Conservation (phyloP, 2,329 filamentous ascomycete species). For the Pseudogymnoascus sp. region DNA sequence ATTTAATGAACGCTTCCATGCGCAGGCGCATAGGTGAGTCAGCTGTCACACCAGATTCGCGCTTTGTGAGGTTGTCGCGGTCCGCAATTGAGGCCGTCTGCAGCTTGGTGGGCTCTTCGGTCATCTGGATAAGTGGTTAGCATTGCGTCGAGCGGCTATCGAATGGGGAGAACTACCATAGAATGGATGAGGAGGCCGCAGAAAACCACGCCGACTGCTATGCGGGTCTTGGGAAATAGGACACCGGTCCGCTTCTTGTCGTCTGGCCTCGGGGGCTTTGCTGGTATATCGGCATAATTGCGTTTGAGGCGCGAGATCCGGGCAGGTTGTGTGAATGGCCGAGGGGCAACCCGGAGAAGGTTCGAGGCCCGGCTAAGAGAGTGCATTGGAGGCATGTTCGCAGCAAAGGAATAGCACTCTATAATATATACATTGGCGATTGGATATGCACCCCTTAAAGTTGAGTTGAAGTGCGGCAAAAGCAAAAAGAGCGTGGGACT, state of each 20-base stretch:
- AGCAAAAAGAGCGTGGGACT: not conserved
- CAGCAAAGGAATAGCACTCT: not conserved
- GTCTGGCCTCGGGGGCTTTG: constrained; percentile 9
- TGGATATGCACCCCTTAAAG: not conserved
- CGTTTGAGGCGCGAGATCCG: constrained; percentile 19
- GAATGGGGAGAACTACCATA: constrained; percentile 34
- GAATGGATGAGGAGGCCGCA: constrained; percentile 42
- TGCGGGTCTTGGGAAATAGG: constrained; percentile 39
- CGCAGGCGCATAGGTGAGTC: constrained; percentile 91
- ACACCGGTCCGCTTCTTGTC: constrained; percentile 23
- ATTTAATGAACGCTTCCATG: constrained; percentile 94
- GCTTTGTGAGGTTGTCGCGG: constrained; percentile 73
- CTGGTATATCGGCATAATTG: constrained; percentile 15
- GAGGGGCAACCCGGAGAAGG: not conserved
- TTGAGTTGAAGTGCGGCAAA: not conserved
- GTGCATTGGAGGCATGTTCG: constrained; percentile 8
- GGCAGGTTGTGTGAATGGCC: constrained; percentile 4
- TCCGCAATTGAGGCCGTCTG: constrained; percentile 72
- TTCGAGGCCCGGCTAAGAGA: not conserved
- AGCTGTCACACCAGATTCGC: constrained; percentile 65
- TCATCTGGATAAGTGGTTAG: constrained; percentile 23
- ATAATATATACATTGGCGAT: constrained; percentile 6
- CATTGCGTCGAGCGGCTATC: constrained; percentile 10
- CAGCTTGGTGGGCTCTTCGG: constrained; percentile 34
- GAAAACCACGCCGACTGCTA: constrained; percentile 42